Base-by-base conservation (phyloP, 805 yeast species). In the Myxozyma sirexii region DNA sequence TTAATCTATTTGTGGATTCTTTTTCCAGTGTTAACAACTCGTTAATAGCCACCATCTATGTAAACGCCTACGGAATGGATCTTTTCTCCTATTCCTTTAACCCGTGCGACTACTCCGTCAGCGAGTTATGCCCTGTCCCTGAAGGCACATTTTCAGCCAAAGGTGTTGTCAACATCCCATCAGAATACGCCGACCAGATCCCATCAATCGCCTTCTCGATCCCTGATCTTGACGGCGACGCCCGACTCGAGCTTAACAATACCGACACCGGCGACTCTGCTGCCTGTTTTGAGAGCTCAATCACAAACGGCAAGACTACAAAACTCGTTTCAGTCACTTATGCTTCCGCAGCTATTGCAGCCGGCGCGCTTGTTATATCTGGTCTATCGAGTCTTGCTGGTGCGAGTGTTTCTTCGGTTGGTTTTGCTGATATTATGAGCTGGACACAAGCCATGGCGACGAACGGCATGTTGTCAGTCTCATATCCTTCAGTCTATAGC, bases 191-290 rank as follows among this genome's bases (percentile, higher is more conserved):
- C 8, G 27, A 54, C 5, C 53, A 62, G 10, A 67, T 73, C n/a
- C 69, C 74, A 4, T 31, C 65, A 7, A 59, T 71, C 41, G 76
- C 74, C 10, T 73, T 68, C 63, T 55, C 60, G 13, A 66, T 73
- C 31, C 76, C 76, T 2, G 76, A 73, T 53, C 63, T 73, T 24
- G 75, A 73, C 53, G 75, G 74, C 1, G 21, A 41, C 6, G 70
- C 72, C 13, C 56, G 49, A 15, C 67, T 72, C 42, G 35, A 64
- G 3, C 61, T 60, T 26, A 68, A 62, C 42, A 63, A 67, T 39
- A 35, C 61, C n/a, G 58, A 64, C 35, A 55, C 65, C 8, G 48
- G 39, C 21, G 66, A 69, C 19, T 56, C 52, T 24, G 50, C 66
- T 13, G 74, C 71, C 19, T 71, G 74, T 57, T 65, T 67, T 38